phyloP scores from a whole-genome alignment of 108 stramenopile genomes.

The Stephanodiscus minutulus region DNA sequence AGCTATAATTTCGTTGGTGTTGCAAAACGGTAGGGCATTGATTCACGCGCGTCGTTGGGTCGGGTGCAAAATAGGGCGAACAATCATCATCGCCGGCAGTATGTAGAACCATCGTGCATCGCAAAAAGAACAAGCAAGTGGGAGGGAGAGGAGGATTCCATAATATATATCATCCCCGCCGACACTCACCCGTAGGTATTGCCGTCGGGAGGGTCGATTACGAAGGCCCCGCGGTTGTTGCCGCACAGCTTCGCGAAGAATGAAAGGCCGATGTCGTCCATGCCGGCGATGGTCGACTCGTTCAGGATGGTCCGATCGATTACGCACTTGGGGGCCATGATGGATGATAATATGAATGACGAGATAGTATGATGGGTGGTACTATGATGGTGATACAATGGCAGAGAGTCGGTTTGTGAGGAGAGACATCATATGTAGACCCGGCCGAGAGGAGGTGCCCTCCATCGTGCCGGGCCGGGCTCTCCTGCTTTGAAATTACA shows the following conservation, averaged over 20 bases:
- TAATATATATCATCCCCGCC: not conserved
- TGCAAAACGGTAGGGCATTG: too few relatives aligned
- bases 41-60: not conserved
- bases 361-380: not conserved
- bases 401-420: too few relatives aligned
- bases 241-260: constrained; percentile 85
- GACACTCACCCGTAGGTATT: constrained; percentile 57
- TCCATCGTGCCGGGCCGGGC: too few relatives aligned
- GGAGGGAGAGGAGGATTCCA: too few relatives aligned
- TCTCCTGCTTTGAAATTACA: too few relatives aligned
- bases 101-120: too few relatives aligned
- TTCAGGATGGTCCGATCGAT: constrained; percentile 67
- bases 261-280: constrained; percentile 71
- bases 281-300: constrained; percentile 51
- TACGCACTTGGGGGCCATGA: constrained; percentile 32
- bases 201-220: constrained; percentile 81
- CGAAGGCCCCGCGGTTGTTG: constrained; percentile 88
- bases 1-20: constrained; percentile 14
- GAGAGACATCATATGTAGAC: too few relatives aligned
- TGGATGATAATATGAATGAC: not conserved
- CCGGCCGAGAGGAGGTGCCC: too few relatives aligned
- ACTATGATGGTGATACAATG: not conserved
- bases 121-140: not conserved
- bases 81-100: too few relatives aligned
- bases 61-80: constrained; percentile 16